A percentile compares a stretch with the other conserved stretches of the same genome.
These are phyloP conservation scores for Guyanaporus albipodus DNA, from an alignment of 768 basidiomycete genomes.

Conservation along the genomic window DNA sequence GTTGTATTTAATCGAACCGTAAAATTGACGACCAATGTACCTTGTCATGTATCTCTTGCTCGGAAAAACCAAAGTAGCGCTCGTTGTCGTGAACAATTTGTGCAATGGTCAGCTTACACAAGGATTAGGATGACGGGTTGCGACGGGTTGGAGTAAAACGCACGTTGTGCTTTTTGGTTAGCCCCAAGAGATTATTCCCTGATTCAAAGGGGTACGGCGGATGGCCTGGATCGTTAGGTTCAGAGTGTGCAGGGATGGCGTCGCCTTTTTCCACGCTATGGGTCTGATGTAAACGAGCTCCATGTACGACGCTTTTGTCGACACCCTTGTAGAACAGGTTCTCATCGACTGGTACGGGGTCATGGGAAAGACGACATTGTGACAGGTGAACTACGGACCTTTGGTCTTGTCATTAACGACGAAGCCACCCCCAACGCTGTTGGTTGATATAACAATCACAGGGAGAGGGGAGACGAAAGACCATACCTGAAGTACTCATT, in stretches of 20 bases:
- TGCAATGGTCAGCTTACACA: conserved; percentile 78
- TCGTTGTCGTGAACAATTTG: conserved; percentile 95
- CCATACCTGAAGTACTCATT: conserved; percentile 85
- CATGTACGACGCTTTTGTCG: conserved; percentile 75
- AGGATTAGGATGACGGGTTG: conserved; percentile 6
- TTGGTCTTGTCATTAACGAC: conserved; percentile 95
- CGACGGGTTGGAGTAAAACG: conserved; percentile 24
- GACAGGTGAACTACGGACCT: conserved; percentile 38
- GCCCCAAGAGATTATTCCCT: conserved; percentile 65
- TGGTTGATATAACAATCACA: background rate
- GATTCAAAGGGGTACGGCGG: conserved; percentile 85
- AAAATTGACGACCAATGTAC: conserved; percentile 31
- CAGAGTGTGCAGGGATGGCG: conserved; percentile 5
- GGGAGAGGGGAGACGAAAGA: background rate
- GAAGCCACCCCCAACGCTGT: conserved; percentile 86
- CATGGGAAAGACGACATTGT: background rate
- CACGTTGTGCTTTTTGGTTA: conserved; percentile 81
- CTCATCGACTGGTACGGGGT: conserved; percentile 62
- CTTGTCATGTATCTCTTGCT: conserved; percentile 72
- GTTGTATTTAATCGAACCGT: background rate
- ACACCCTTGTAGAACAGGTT: conserved; percentile 94
- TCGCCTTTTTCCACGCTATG: conserved; percentile 38
- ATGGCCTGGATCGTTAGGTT: conserved; percentile 38
- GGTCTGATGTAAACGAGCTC: conserved; percentile 69
- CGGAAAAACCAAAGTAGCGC: conserved; percentile 69